Conservation (phyloP, 129 eudicot species). For the Logfia minima region DNA sequence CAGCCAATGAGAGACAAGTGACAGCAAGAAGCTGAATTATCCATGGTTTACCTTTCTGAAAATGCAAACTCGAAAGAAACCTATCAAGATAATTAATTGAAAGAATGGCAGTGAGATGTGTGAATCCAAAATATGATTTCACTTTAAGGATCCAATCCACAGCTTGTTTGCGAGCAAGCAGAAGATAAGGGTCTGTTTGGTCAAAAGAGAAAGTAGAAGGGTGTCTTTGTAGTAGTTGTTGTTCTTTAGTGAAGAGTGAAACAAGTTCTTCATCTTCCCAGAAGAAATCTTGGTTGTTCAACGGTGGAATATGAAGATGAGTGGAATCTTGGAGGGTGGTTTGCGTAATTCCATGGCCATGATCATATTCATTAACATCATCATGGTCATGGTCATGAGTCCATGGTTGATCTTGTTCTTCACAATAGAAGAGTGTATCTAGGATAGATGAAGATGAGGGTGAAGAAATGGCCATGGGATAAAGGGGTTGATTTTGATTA, state of each 20-base stretch:
- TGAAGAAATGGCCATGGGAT: slow-evolving; percentile 41
- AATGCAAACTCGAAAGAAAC: slow-evolving; percentile 49
- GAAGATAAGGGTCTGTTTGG: slow-evolving; percentile 27
- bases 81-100: slow-evolving; percentile 75
- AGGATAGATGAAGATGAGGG: slow-evolving; percentile 45
- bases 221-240: slow-evolving; percentile 21
- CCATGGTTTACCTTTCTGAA: slow-evolving; percentile 77
- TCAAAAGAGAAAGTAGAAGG: slow-evolving; percentile 26
- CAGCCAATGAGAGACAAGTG: slow-evolving; percentile 85
- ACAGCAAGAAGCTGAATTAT: slow-evolving; percentile 82
- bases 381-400: slow-evolving; percentile 2
- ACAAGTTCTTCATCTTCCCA: slow-evolving; percentile 92
- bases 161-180: slow-evolving; percentile 53
- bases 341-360: slow-evolving; percentile 36
- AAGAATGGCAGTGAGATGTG: slow-evolving; percentile 67
- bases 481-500: slow-evolving; percentile 23
- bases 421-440: slow-evolving; percentile 75
- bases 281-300: slow-evolving; percentile 53
- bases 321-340: slow-evolving; percentile 29
- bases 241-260: slow-evolving; percentile 64
- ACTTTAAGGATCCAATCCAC: slow-evolving; percentile 82
- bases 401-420: slow-evolving; percentile 49
- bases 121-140: slow-evolving; percentile 60
- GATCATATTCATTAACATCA: slow-evolving; percentile 25
- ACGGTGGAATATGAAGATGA: slow-evolving; percentile 16